Evolutionary conservation across 306 rosid species (phyloP).

Genomic region (Mucuna pruriens): DNA sequence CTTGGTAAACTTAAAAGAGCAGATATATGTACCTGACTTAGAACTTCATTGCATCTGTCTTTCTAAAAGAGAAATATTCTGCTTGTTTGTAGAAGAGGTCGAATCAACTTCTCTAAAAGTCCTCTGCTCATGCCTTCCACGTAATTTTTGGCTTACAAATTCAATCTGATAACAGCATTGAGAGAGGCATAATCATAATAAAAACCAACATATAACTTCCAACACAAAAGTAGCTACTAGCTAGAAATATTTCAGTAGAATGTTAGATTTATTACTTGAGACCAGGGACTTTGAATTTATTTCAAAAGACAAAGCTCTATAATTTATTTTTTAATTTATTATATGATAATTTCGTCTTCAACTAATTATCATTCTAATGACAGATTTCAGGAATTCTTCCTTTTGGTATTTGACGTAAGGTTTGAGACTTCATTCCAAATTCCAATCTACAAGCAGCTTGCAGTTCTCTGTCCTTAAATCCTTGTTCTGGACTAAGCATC

Average conservation of each 20-base stretch:
- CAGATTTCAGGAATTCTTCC: background rate
- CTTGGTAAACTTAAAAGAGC: background rate
- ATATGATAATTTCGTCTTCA: too few relatives aligned
- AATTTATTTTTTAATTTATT: background rate
- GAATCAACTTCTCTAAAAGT: background rate
- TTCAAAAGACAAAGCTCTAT: too few relatives aligned
- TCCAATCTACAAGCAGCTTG: too few relatives aligned
- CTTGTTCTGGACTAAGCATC: too few relatives aligned
- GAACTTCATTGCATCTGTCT: background rate
- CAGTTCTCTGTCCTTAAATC: too few relatives aligned
- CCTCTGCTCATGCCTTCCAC: background rate
- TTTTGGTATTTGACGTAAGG: too few relatives aligned
- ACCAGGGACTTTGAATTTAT: background rate
- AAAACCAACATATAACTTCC: background rate
- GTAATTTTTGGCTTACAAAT: background rate
- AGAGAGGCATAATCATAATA: background rate
- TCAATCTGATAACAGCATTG: background rate
- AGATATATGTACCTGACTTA: background rate
- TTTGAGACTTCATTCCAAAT: too few relatives aligned
- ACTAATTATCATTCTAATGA: background rate
- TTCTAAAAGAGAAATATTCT: background rate
- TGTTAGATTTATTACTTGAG: background rate
- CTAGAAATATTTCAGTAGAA: background rate
- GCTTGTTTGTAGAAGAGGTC: background rate
- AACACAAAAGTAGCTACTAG: background rate